Percentiles rank a stretch among this genome's conserved stretches.
These are phyloP conservation scores for Acorus calamus DNA, from an alignment of 106 monocot species.

Conservation along the genomic window DNA sequence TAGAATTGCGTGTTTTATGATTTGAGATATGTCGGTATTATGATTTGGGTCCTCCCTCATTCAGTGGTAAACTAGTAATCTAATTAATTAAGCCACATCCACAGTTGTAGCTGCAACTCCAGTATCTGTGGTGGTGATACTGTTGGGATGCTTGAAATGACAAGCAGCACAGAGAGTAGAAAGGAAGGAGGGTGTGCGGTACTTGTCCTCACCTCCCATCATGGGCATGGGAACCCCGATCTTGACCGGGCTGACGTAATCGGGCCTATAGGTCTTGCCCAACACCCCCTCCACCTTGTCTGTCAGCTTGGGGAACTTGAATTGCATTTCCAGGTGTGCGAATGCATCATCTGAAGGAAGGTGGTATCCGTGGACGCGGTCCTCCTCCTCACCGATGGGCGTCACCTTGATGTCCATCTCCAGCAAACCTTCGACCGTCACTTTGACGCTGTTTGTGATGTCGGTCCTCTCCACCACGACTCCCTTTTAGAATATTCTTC, in stretches of 20 bases:
- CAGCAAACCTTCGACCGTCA: constrained; percentile 39
- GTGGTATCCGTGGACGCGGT: constrained; percentile 38
- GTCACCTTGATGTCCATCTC: constrained; percentile 51
- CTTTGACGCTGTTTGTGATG: constrained; percentile 35
- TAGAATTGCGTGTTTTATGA: no score
- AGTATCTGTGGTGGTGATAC: not conserved
- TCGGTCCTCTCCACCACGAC: constrained; percentile 57
- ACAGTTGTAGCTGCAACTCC: no score
- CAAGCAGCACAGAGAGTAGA: constrained; percentile 34
- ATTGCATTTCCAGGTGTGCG: constrained; percentile 70
- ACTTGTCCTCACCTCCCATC: constrained; percentile 69
- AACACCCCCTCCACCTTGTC: constrained; percentile 55
- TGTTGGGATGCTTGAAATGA: constrained; percentile 20
- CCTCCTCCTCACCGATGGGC: constrained; percentile 49
- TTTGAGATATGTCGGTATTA: no score
- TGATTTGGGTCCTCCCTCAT: no score
- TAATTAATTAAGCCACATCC: no score
- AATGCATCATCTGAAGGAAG: constrained; percentile 51
- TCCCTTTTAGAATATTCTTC: not conserved
- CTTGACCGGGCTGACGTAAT: constrained; percentile 64
- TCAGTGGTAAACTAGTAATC: no score
- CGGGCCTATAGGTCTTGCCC: constrained; percentile 64
- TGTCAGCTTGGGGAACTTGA: constrained; percentile 37
- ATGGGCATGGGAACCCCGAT: constrained; percentile 75
- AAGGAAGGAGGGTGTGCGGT: constrained; percentile 33